Evolutionary conservation across 75 land plant genomes (phyloP), one percentile per base, ranked within the genome.

Genomic region (Pinus albicaulis): DNA sequence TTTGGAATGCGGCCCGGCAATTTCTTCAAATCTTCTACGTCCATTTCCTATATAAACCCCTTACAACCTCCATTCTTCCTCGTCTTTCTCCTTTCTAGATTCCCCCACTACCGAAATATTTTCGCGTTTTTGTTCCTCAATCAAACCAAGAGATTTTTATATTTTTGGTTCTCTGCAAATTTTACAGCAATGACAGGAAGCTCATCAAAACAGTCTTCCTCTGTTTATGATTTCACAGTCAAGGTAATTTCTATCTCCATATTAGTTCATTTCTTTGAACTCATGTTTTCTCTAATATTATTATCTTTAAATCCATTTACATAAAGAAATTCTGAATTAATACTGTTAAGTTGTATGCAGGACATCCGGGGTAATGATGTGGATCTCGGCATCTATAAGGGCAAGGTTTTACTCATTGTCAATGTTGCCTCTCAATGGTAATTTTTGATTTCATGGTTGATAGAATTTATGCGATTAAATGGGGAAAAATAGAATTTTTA

Each of bases 351-450:
- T 17, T 65, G 4, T 36, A 36, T 44, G 64, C 84, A 93, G 96
- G 92, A 89, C 81, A 89, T 86, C 26, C 74, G 57, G 10, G 97
- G 89, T 19, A 86, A 90, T 44, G 89, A 94, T 78, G 94, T 94
- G 68, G 88, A 92, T 65, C 83, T 94, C 26, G 83, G 92, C 84
- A 72, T 13, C 2, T 94, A 92, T 77, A 90, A 89, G 84, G 97
- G 97, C 41, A 92, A 94, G 73, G 95, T 85, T 20, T 82, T 94
- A 53, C 86, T 94, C 74, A 82, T 93, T 78, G 95, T 94, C 77
- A 94, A 94, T 79, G 94, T 94, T 79, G 97, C 97, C 11, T 92
- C 97, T 16, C 83, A 90, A 80, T 92, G 95, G 95, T 92, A 81
- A 52, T 60, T 10, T 25, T 24, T 60, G 2, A 14, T 28, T 14